Evolutionary conservation across 1,139 yeast genomes (phyloP).

Genomic region (Geotrichum phurueaensis): DNA sequence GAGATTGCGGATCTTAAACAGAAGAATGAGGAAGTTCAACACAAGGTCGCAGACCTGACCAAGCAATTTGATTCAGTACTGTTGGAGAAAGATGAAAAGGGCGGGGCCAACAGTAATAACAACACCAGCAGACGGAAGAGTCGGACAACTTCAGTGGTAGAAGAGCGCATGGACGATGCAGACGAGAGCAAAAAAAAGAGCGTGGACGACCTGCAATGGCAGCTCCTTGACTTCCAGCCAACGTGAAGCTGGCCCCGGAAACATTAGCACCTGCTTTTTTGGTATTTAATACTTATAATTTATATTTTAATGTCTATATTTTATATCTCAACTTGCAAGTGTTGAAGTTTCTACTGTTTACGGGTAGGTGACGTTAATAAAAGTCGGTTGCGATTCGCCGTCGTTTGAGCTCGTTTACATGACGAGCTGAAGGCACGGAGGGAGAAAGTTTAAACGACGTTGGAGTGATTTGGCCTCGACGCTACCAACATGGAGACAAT

Average conservation of each 20-base stretch:
- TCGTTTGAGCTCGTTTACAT: not conserved
- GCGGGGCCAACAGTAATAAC: not conserved
- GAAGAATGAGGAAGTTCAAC: constrained; percentile 26
- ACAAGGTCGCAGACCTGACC: constrained; percentile 25
- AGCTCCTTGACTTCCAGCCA: constrained; percentile 2
- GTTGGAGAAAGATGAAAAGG: not conserved
- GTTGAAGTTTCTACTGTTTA: not conserved
- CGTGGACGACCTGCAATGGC: constrained; percentile 6
- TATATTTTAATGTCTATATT: not conserved
- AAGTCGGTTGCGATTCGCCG: not conserved
- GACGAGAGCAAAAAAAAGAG: not conserved
- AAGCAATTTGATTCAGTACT: constrained; percentile 19
- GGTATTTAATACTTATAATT: not conserved
- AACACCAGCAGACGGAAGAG: not conserved
- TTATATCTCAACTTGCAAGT: not conserved
- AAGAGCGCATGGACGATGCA: not conserved
- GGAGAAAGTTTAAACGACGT: not conserved
- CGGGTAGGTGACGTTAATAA: not conserved
- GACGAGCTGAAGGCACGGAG: not conserved
- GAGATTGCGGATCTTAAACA: constrained; percentile 26
- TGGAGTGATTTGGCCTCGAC: too few species aligned
- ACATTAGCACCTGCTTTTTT: not conserved
- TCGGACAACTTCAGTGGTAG: not conserved
- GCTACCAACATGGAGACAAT: too few species aligned
- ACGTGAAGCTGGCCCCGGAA: not conserved